A percentile compares a stretch with the other conserved stretches of the same genome.
These are phyloP conservation scores for Acrasis kona DNA, from an alignment of 78 protist genomes.

Conservation along the genomic window DNA sequence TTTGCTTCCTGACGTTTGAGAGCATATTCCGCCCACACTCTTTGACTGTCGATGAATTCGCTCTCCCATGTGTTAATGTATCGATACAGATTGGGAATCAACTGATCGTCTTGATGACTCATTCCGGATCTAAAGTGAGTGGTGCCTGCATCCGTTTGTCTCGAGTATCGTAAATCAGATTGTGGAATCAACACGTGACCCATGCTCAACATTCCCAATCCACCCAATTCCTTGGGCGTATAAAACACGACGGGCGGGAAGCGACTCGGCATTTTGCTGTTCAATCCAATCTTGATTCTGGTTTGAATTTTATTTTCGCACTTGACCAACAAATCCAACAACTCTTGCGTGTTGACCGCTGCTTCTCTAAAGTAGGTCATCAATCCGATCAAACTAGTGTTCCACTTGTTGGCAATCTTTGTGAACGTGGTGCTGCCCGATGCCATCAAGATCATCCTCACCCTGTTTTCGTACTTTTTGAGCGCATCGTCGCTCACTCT, in stretches of 20 bases:
- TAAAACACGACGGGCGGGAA: constrained; percentile 99
- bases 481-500: constrained; percentile 81
- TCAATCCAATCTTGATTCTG: constrained; percentile 98
- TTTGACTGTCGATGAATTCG: constrained; percentile 95
- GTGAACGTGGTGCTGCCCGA: constrained; percentile 98
- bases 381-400: constrained; percentile 93
- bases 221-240: constrained; percentile 98
- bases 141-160: constrained; percentile 80
- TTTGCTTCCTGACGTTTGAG: constrained; percentile 92
- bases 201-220: constrained; percentile 99
- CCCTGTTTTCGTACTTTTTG: constrained; percentile 84
- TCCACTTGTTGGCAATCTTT: constrained; percentile 98
- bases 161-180: constrained; percentile 87
- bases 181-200: constrained; percentile 99
- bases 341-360: constrained; percentile 58
- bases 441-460: constrained; percentile 94
- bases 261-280: constrained; percentile 99
- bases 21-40: constrained; percentile 98
- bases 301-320: constrained; percentile 99
- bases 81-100: constrained; percentile 97
- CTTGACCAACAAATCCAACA: constrained; percentile 97
- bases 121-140: constrained; percentile 98
- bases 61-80: constrained; percentile 98
- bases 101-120: constrained; percentile 93
- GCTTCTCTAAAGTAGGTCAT: constrained; percentile 99